Conservation (phyloP, 2,329 filamentous ascomycete genomes). For the Aspergillus amoenus region DNA sequence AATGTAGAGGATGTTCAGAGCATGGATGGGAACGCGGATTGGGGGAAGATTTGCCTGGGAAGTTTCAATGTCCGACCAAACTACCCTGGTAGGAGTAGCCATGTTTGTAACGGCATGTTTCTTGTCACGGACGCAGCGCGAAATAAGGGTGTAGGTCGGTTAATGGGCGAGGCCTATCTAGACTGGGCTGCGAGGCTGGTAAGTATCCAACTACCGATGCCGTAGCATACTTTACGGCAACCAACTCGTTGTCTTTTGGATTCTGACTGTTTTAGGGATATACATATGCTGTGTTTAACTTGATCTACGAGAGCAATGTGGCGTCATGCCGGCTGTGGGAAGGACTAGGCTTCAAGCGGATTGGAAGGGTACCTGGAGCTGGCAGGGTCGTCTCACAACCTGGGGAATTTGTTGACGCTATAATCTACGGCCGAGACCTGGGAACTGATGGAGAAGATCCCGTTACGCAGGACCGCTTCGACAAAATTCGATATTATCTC, state of each 20-base stretch:
- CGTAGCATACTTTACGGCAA: background rate
- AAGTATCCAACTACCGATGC: constrained; percentile 20
- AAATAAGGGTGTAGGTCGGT: constrained; percentile 70
- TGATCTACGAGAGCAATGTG: constrained; percentile 91
- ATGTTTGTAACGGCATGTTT: constrained; percentile 78
- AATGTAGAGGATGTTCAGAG: constrained; percentile 55
- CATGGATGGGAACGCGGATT: constrained; percentile 61
- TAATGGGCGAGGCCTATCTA: constrained; percentile 75
- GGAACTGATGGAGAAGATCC: constrained; percentile 72
- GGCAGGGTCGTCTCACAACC: constrained; percentile 69
- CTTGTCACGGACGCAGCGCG: constrained; percentile 71
- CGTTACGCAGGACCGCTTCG: constrained; percentile 93
- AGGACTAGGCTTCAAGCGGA: constrained; percentile 85
- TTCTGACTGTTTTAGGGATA: constrained; percentile 60
- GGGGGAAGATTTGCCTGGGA: constrained; percentile 77
- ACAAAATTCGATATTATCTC: constrained; percentile 97
- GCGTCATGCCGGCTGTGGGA: constrained; percentile 91
- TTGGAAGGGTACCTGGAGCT: constrained; percentile 75
- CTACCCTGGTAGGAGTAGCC: constrained; percentile 85
- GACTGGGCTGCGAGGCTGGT: constrained; percentile 71
- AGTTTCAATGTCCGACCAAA: constrained; percentile 96
- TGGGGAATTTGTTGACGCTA: constrained; percentile 69
- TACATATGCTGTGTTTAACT: constrained; percentile 89
- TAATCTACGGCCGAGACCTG: constrained; percentile 70
- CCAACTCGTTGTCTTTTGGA: background rate